Percentiles rank a stretch among this genome's conserved stretches.
phyloP scores from a whole-genome alignment of 768 basidiomycete species.

The Postia placenta region DNA sequence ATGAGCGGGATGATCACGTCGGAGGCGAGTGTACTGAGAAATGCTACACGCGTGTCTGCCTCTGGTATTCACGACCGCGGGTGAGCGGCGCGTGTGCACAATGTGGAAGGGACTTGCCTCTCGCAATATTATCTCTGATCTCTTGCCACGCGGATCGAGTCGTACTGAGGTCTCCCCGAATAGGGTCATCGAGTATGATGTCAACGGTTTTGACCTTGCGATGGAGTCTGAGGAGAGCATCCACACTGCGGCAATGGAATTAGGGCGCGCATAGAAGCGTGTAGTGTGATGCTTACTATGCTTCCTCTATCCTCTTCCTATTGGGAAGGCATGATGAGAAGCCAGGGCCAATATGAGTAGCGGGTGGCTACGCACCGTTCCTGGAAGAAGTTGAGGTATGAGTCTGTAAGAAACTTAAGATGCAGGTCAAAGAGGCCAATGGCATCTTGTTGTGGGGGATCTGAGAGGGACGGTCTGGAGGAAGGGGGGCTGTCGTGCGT shows the following conservation, averaged over 20 bases:
- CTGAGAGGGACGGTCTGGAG: constrained; percentile 10
- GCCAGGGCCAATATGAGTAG: constrained; percentile 10
- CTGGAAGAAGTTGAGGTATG: constrained; percentile 79
- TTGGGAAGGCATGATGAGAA: constrained; percentile 8
- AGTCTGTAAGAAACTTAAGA: constrained; percentile 62
- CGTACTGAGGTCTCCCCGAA: constrained; percentile 43
- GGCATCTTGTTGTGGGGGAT: constrained; percentile 28
- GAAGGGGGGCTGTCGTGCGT: constrained; percentile 16
- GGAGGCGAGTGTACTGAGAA: constrained; percentile 59
- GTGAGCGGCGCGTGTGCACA: neutral
- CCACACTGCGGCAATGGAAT: constrained; percentile 42
- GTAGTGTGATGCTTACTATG: constrained; percentile 51
- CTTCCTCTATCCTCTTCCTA: constrained; percentile 81
- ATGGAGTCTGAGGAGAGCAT: constrained; percentile 68
- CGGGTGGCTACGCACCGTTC: constrained; percentile 57
- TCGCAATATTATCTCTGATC: constrained; percentile 77
- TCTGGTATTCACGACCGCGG: constrained; percentile 44
- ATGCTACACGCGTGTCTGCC: constrained; percentile 75
- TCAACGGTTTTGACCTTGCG: constrained; percentile 67
- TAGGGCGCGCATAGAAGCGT: neutral
- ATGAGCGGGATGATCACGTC: constrained; percentile 73
- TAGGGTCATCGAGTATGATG: constrained; percentile 63
- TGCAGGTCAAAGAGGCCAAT: constrained; percentile 68
- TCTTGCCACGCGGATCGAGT: constrained; percentile 77
- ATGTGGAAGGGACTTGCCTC: constrained; percentile 43